These are phyloP conservation scores for Brassica cretica DNA, from an alignment of 345 rosid species.

Conservation along the genomic window DNA sequence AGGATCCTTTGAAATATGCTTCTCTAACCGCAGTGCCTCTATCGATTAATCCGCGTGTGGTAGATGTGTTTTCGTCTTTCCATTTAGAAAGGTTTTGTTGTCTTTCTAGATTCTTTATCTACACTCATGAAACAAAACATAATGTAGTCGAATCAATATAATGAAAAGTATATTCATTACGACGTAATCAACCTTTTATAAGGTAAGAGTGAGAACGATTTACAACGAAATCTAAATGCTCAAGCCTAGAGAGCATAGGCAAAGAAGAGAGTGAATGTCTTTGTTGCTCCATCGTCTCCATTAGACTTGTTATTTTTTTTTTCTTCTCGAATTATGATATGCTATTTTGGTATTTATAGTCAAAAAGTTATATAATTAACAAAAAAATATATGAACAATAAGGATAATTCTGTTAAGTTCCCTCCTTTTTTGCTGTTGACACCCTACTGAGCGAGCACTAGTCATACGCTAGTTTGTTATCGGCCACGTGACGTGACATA, in stretches of 20 bases:
- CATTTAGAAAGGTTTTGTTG: conserved; percentile 50
- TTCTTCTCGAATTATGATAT: background rate
- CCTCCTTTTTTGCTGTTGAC: conserved; percentile 38
- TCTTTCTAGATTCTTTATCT: conserved; percentile 71
- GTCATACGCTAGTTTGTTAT: conserved; percentile 36
- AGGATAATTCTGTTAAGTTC: conserved; percentile 40
- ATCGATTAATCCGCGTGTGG: conserved; percentile 36
- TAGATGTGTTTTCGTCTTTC: conserved; percentile 32
- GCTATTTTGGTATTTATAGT: conserved; percentile 5
- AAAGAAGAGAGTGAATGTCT: conserved; percentile 44
- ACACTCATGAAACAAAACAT: background rate
- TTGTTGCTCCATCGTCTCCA: conserved; percentile 54
- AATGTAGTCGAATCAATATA: background rate
- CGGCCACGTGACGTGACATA: conserved; percentile 11
- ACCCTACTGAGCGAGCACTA: conserved; percentile 15
- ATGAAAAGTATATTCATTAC: background rate
- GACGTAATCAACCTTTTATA: background rate
- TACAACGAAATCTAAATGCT: conserved; percentile 72
- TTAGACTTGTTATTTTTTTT: background rate
- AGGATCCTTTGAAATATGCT: conserved; percentile 70
- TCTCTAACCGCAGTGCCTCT: conserved; percentile 61
- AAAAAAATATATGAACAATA: conserved; percentile 6
- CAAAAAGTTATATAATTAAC: background rate
- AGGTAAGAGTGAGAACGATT: background rate
- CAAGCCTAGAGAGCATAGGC: conserved; percentile 69